A percentile compares a stretch with the other conserved stretches of the same genome.
Conservation (phyloP, 129 eudicot genomes). For the Scalesia atractyloides region DNA sequence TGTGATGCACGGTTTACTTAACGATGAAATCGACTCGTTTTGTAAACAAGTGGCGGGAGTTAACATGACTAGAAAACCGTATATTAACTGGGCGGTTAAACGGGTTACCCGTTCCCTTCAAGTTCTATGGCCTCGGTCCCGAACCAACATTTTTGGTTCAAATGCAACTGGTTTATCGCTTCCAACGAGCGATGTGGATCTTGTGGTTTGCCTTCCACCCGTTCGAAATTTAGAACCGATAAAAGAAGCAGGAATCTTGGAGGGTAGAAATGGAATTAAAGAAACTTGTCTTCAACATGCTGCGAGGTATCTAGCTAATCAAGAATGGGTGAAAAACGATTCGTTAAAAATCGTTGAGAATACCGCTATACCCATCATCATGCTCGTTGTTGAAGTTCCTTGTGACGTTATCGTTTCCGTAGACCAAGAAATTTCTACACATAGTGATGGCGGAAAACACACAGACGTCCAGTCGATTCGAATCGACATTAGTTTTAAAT, state of each 20-base stretch:
- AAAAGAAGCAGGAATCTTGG: constrained; percentile 95
- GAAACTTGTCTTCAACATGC: constrained; percentile 98
- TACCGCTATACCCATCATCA: constrained; percentile 97
- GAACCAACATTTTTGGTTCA: constrained; percentile 88
- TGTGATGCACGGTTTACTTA: constrained; percentile 61
- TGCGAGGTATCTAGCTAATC: constrained; percentile 90
- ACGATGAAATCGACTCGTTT: constrained; percentile 79
- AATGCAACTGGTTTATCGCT: constrained; percentile 94
- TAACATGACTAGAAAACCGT: constrained; percentile 73
- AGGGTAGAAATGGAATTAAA: constrained; percentile 92
- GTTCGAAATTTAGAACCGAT: constrained; percentile 95
- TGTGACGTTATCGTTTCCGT: constrained; percentile 50
- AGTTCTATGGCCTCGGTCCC: constrained; percentile 95
- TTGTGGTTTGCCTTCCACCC: constrained; percentile 96
- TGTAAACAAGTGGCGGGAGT: constrained; percentile 87
- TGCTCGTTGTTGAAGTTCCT: constrained; percentile 94
- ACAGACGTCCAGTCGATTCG: constrained; percentile 62
- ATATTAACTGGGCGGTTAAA: constrained; percentile 90
- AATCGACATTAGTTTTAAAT: constrained; percentile 86
- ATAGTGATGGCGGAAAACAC: constrained; percentile 32
- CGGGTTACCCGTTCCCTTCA: constrained; percentile 94
- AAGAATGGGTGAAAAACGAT: constrained; percentile 96
- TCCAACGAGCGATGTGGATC: constrained; percentile 94
- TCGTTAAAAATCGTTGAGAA: constrained; percentile 94
- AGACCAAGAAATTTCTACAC: constrained; percentile 44